Evolutionary conservation across 1,139 yeast species (phyloP), one percentile per base, ranked within the genome.

Genomic region (Suhomyces choctaworum): DNA sequence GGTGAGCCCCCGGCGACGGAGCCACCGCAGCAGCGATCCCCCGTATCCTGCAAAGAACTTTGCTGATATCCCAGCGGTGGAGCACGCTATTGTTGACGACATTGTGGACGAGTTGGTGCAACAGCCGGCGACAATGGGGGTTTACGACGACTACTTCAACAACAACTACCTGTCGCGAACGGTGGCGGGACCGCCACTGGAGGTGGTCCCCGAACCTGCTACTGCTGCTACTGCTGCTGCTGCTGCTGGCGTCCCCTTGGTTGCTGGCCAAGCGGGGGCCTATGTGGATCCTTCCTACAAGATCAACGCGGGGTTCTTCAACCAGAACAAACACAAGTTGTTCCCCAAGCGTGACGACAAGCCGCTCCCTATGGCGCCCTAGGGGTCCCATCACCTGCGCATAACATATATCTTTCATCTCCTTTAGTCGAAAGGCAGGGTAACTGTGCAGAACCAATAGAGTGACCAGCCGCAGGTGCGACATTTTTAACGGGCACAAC

Each of bases 301-400:
- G 27, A 37, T 43, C 24, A 40, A 41, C 22, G 29, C 38, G 7
- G 39, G 39, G 7, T 43, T 39, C 15, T 41, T 43, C 29, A 30
- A 11, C 29, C 35, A 41, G 26, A 42, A 43, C 36, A 45, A 38
- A 30, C 42, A 45, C 27, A 37, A 37, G 31, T 27, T 45, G 21
- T 41, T 44, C 21, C 41, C 37, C 16, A 36, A 26, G 20, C 34
- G 32, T 25, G 36, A 32, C 13, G 16, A 23, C 17, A 39, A 35
- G 24, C 34, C 36, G 30, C 30, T 37, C 35, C 36, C 40, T 10
- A 11, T 32, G 25, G 39, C 25, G 20, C 39, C 39, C 2, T 35
- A 27, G 29, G 5, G 10, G 24, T 9, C 12, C 30, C n/a, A 24
- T 16, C 14, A 24, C 16, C 22, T n/a, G n/a, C n/a, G n/a, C n/a